Conservation (phyloP, 164 flowering plant genomes). For the Nelumbo lutea region DNA sequence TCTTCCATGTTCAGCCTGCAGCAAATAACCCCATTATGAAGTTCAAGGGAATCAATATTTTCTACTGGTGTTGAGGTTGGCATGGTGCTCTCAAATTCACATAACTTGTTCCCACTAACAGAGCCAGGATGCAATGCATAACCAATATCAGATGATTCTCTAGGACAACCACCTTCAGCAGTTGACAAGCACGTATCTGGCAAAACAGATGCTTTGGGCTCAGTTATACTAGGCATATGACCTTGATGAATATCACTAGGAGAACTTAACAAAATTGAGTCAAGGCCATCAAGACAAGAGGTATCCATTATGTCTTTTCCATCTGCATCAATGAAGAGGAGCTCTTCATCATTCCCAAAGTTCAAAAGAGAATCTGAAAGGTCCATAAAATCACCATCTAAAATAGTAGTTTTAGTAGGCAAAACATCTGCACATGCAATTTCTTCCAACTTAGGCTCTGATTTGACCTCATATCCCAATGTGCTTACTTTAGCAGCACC, state of each 20-base stretch:
- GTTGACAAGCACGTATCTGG: constrained; percentile 15
- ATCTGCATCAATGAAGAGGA: constrained; percentile 38
- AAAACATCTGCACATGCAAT: constrained; percentile 24
- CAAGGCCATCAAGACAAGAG: constrained; percentile 46
- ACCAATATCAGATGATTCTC: constrained; percentile 13
- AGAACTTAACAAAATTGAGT: constrained; percentile 48
- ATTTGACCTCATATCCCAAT: constrained; percentile 24
- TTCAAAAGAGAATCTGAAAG: constrained; percentile 46
- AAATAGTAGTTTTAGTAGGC: constrained; percentile 16
- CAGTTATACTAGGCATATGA: constrained; percentile 14
- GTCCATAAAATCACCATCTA: constrained; percentile 41
- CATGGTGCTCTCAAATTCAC: constrained; percentile 21
- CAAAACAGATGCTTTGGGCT: constrained; percentile 24
- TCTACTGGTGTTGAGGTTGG: constrained; percentile 18
- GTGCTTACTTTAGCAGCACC: constrained; percentile 20
- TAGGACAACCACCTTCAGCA: constrained; percentile 18
- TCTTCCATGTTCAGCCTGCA: constrained; percentile 73
- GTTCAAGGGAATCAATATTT: constrained; percentile 29
- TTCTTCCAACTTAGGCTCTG: constrained; percentile 26
- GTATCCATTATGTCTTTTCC: constrained; percentile 47
- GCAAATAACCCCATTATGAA: constrained; percentile 34
- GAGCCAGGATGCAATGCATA: constrained; percentile 7
- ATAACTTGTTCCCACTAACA: constrained; percentile 12
- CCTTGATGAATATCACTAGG: constrained; percentile 38
- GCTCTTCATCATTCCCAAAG: constrained; percentile 44